Evolutionary conservation across 169 alveolate species (phyloP).

Genomic region (Eimeria zaria): DNA sequence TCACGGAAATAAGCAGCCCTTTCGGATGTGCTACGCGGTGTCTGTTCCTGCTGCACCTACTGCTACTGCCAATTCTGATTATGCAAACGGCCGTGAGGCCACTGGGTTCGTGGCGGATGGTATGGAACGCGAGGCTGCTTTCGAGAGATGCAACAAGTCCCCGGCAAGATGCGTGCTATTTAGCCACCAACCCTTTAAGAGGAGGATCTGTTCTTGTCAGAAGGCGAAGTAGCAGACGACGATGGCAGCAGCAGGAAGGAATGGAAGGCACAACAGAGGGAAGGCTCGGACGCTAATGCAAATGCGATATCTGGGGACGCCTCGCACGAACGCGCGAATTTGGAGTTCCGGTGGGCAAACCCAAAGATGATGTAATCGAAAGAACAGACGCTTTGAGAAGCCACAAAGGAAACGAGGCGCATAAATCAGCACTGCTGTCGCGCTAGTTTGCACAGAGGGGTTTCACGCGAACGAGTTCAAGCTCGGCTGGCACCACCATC

Average conservation of each 20-base stretch:
- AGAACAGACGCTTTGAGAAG: slow-evolving; percentile 31
- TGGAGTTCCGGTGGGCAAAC: slow-evolving; percentile 19
- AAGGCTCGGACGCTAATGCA: slow-evolving; percentile 6
- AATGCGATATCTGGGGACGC: slow-evolving; percentile 64
- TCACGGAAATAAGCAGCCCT: not conserved
- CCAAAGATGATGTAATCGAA: slow-evolving; percentile 44
- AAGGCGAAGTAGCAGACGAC: not conserved
- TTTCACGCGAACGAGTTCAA: slow-evolving; percentile 36
- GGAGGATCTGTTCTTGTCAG: not conserved
- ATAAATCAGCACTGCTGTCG: slow-evolving; percentile 66
- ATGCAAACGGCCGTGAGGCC: slow-evolving; percentile 30
- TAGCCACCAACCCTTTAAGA: slow-evolving; percentile 13
- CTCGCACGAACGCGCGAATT: not conserved
- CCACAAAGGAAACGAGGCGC: slow-evolving; percentile 19
- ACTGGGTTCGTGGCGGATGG: not conserved
- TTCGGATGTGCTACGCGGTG: not conserved
- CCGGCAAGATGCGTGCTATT: slow-evolving; percentile 7
- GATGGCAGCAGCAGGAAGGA: not conserved
- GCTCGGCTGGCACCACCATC: slow-evolving; percentile 68
- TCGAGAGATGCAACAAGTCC: slow-evolving; percentile 8
- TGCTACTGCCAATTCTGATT: slow-evolving; percentile 16
- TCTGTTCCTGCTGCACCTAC: slow-evolving; percentile 12
- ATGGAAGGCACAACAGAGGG: slow-evolving; percentile 11
- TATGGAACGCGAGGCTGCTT: not conserved
- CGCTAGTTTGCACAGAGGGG: slow-evolving; percentile 49